These are phyloP conservation scores for Sindora glabra DNA, from an alignment of 306 rosid species.

Conservation along the genomic window DNA sequence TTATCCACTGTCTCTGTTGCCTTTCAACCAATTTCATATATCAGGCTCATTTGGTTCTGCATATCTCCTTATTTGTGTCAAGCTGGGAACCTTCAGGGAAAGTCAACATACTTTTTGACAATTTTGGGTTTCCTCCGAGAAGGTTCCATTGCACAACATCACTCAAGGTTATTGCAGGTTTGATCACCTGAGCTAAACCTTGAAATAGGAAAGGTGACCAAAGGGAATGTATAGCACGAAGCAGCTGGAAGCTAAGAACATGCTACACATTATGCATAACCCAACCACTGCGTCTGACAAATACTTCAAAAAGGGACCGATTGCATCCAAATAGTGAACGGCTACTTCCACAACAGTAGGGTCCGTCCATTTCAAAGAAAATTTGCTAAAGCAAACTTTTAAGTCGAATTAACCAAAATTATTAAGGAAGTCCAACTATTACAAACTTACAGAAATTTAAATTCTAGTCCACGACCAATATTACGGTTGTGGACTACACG, in stretches of 20 bases:
- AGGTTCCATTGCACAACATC: constrained; percentile 72
- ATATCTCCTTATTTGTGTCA: constrained; percentile 47
- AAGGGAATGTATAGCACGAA: constrained; percentile 76
- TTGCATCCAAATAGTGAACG: constrained; percentile 77
- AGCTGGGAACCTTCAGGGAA: constrained; percentile 41
- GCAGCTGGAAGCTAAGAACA: constrained; percentile 59
- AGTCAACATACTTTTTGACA: constrained; percentile 41
- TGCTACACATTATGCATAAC: constrained; percentile 48
- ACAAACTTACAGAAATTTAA: too few relatives aligned
- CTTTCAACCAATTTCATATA: constrained; percentile 87
- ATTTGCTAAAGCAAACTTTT: constrained; percentile 79
- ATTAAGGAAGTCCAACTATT: background rate
- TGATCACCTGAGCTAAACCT: constrained; percentile 68
- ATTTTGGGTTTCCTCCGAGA: constrained; percentile 85
- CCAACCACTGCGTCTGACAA: constrained; percentile 86
- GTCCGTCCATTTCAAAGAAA: constrained; percentile 80
- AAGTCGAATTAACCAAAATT: constrained; percentile 20
- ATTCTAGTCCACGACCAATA: too few relatives aligned
- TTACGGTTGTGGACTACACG: too few relatives aligned
- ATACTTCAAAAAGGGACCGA: constrained; percentile 86
- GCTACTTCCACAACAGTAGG: constrained; percentile 87
- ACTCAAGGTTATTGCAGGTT: constrained; percentile 79
- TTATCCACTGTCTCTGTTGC: constrained; percentile 93
- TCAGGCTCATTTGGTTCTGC: constrained; percentile 63
- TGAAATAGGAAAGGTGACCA: constrained; percentile 76